Conservation (phyloP, 2,329 filamentous ascomycete genomes). For the Escovopsis weberi region DNA sequence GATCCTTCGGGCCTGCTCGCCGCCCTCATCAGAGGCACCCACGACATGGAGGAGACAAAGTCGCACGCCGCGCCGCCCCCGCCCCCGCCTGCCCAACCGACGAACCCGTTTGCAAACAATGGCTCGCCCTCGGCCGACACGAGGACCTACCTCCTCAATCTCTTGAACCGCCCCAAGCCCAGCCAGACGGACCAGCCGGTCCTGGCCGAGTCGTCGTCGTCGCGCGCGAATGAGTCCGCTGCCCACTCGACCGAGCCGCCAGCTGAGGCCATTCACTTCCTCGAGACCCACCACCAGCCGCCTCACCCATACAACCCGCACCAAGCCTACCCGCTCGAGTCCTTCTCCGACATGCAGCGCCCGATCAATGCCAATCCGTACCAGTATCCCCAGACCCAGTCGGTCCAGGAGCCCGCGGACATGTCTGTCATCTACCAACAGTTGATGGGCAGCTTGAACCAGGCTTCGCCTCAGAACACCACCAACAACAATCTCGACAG, state of each 20-base stretch:
- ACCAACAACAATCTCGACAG: no score
- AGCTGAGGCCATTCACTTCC: conserved; percentile 7
- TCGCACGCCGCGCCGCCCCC: conserved; percentile 8
- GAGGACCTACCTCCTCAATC: conserved; percentile 70
- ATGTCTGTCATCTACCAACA: conserved; percentile 23
- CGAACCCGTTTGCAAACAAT: conserved; percentile 29
- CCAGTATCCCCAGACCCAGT: conserved; percentile 10
- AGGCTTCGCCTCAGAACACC: conserved; percentile 27
- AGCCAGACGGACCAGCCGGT: conserved; percentile 38
- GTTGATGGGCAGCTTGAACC: conserved; percentile 21
- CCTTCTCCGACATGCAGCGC: conserved; percentile 12
- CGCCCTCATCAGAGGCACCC: conserved; percentile 43
- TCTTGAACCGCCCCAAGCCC: conserved; percentile 68
- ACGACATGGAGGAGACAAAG: conserved; percentile 31
- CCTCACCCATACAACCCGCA: conserved; percentile 12
- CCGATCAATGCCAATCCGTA: conserved; percentile 12
- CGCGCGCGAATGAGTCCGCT: conserved; percentile 29
- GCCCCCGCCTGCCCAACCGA: conserved; percentile 11
- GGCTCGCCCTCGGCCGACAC: conserved; percentile 50
- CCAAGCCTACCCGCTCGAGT: conserved; percentile 14
- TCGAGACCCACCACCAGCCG: conserved; percentile 11
- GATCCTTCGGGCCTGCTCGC: conserved; percentile 44
- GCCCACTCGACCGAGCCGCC: conserved; percentile 26
- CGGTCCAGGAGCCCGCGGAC: conserved; percentile 24
- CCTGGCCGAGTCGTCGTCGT: conserved; percentile 21